Evolutionary conservation across 2,329 filamentous ascomycete genomes (phyloP).

Genomic region (Periconia digitata): DNA sequence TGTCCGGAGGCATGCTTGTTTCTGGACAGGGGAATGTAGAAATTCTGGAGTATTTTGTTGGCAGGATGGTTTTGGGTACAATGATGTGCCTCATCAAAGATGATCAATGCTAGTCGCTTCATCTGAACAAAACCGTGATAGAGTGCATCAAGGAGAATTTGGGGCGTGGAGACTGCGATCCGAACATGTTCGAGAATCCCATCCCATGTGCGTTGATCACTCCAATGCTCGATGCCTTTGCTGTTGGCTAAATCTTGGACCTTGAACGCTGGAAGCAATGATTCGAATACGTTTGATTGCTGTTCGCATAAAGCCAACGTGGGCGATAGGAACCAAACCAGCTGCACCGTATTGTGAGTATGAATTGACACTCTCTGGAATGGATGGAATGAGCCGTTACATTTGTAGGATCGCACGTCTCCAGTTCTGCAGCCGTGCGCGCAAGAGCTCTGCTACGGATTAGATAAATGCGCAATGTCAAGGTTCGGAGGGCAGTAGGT

Average conservation of each 20-base stretch:
- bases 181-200: conserved; percentile 63
- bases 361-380: not conserved
- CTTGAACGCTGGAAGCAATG: conserved; percentile 51
- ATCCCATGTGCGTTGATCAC: conserved; percentile 67
- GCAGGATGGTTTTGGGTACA: conserved; percentile 66
- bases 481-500: not conserved
- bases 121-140: conserved; percentile 73
- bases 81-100: conserved; percentile 72
- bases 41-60: conserved; percentile 70
- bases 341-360: conserved; percentile 22
- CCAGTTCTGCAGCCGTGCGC: conserved; percentile 48
- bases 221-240: conserved; percentile 75
- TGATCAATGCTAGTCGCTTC: conserved; percentile 63
- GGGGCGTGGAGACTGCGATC: conserved; percentile 77
- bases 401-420: conserved; percentile 39
- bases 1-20: not conserved
- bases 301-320: conserved; percentile 51
- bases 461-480: conserved; percentile 4
- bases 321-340: conserved; percentile 52
- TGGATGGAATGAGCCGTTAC: conserved; percentile 23
- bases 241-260: conserved; percentile 66
- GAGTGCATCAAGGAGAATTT: conserved; percentile 73
- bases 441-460: conserved; percentile 41
- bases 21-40: conserved; percentile 61
- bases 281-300: conserved; percentile 41